These are phyloP conservation scores for Solanum ahanhuiri DNA, from an alignment of 257 asterid genomes.

Conservation along the genomic window DNA sequence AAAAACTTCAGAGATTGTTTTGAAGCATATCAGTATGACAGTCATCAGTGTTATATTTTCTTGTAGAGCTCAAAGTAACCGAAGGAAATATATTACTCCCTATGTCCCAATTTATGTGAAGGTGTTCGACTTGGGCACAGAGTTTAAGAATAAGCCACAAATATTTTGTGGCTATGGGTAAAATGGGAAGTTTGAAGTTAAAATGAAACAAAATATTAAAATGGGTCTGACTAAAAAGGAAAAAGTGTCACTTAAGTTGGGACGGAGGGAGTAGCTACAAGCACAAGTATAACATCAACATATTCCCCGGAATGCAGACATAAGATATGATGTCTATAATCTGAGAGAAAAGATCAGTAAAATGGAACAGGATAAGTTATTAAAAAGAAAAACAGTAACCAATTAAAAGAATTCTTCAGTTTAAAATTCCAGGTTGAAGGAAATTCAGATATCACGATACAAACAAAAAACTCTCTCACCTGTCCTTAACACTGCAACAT, in stretches of 20 bases:
- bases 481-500: constrained; percentile 95
- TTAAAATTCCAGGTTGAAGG: background rate
- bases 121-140: background rate
- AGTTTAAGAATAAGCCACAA: background rate
- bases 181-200: background rate
- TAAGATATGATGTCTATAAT: background rate
- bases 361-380: background rate
- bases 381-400: background rate
- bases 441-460: background rate
- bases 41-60: background rate
- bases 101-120: background rate
- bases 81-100: background rate
- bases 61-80: background rate
- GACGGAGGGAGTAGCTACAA: background rate
- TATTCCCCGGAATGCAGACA: background rate
- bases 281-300: background rate
- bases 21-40: background rate
- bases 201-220: background rate
- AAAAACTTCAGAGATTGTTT: background rate
- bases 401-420: background rate
- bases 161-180: background rate
- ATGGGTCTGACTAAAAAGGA: background rate
- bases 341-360: background rate
- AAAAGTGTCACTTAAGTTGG: background rate
- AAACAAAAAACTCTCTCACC: constrained; percentile 33